Conservation (phyloP, 164 flowering plant species). For the Tetrastigma voinierianum region DNA sequence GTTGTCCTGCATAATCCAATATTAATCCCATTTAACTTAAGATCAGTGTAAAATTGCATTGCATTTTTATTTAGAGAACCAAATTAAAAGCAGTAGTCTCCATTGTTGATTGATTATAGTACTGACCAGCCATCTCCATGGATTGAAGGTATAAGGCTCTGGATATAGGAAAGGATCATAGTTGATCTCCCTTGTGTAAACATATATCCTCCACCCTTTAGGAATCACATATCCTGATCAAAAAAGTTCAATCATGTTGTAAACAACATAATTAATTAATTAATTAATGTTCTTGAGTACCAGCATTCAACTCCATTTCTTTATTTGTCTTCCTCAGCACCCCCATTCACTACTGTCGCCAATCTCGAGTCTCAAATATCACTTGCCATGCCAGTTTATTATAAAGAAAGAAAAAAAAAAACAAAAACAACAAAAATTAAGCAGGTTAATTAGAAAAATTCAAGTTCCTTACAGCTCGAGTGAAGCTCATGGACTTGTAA, state of each 20-base stretch:
- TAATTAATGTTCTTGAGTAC: too few species aligned
- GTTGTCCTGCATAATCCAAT: slow-evolving; percentile 55
- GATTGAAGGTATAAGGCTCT: slow-evolving; percentile 60
- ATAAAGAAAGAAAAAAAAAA: not conserved
- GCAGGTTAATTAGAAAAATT: not conserved
- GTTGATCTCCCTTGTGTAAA: slow-evolving; percentile 67
- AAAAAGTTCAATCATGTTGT: too few species aligned
- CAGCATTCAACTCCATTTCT: slow-evolving; percentile 78
- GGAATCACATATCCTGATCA: slow-evolving; percentile 62
- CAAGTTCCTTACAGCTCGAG: slow-evolving; percentile 54
- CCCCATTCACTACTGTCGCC: slow-evolving; percentile 74
- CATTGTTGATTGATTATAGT: too few species aligned
- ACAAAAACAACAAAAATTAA: too few species aligned
- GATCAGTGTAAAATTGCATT: too few species aligned
- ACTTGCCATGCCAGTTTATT: slow-evolving; percentile 41
- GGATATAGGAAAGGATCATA: slow-evolving; percentile 55
- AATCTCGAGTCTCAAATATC: slow-evolving; percentile 74
- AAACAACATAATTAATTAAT: too few species aligned
- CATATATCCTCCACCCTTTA: slow-evolving; percentile 75
- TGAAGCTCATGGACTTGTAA: slow-evolving; percentile 55
- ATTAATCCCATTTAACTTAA: too few species aligned
- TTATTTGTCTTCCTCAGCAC: slow-evolving; percentile 70
- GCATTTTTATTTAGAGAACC: not conserved
- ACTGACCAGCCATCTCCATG: slow-evolving; percentile 83
- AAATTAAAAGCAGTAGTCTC: too few species aligned